phyloP scores from a whole-genome alignment of 306 rosid genomes.

The Cucumis hystrix region DNA sequence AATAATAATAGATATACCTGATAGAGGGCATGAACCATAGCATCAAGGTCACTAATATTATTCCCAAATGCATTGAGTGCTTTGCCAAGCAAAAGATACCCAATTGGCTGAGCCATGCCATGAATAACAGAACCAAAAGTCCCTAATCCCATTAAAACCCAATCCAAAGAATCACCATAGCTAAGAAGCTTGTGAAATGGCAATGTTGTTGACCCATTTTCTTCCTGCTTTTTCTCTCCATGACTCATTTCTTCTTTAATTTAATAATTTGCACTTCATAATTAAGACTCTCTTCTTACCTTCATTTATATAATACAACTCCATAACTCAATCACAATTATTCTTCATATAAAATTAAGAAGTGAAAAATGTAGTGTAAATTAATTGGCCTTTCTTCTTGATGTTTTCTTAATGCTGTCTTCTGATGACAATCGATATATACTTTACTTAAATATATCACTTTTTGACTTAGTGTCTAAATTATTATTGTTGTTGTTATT shows the following conservation, averaged over 20 bases:
- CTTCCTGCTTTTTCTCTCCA: neutral
- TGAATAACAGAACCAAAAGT: slow-evolving; percentile 55
- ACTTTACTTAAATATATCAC: no score
- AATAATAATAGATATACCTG: slow-evolving; percentile 17
- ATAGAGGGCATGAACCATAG: slow-evolving; percentile 59
- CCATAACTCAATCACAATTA: neutral
- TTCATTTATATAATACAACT: neutral
- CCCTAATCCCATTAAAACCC: slow-evolving; percentile 65
- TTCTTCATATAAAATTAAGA: neutral
- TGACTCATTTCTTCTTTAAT: neutral
- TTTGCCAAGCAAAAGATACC: slow-evolving; percentile 62
- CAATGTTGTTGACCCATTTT: neutral
- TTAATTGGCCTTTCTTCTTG: neutral
- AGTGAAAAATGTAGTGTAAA: no score
- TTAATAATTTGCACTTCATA: no score
- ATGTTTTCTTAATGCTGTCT: neutral
- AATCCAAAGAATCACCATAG: slow-evolving; percentile 55
- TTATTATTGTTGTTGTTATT: no score
- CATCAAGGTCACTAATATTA: slow-evolving; percentile 28
- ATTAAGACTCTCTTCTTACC: no score
- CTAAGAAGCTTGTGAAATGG: slow-evolving; percentile 46
- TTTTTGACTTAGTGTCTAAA: no score
- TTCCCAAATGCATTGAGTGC: slow-evolving; percentile 69
- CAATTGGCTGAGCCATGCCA: slow-evolving; percentile 84
- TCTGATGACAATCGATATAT: neutral